Evolutionary conservation across 176 grass and related monocot genomes (phyloP).

Genomic region (Alopecurus myosuroides): DNA sequence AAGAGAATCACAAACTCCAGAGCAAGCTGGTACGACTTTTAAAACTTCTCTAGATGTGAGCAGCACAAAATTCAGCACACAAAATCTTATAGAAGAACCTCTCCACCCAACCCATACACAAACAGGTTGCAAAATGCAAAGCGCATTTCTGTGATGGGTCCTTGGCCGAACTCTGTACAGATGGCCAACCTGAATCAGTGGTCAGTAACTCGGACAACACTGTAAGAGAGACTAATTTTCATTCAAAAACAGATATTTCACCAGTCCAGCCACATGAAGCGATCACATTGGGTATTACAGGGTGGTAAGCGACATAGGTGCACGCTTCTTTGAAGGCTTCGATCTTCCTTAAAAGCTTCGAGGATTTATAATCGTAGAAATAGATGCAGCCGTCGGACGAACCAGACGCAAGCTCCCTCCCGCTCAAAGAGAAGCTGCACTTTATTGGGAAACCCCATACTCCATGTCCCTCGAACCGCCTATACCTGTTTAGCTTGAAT

Average conservation of each 20-base stretch:
- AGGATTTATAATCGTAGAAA: slow-evolving; percentile 62
- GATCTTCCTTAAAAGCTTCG: slow-evolving; percentile 44
- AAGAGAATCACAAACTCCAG: too few relatives aligned
- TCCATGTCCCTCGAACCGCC: slow-evolving; percentile 73
- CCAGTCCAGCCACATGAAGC: slow-evolving; percentile 86
- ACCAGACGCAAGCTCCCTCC: slow-evolving; percentile 66
- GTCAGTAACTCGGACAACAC: neutral
- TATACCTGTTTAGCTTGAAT: slow-evolving; percentile 78
- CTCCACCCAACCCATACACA: too few relatives aligned
- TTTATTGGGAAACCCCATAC: slow-evolving; percentile 87
- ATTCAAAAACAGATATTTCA: slow-evolving; percentile 72
- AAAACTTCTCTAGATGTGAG: too few relatives aligned
- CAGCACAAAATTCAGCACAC: too few relatives aligned
- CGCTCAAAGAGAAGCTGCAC: slow-evolving; percentile 63
- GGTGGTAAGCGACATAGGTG: slow-evolving; percentile 64
- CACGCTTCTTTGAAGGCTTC: slow-evolving; percentile 73
- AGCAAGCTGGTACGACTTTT: too few relatives aligned
- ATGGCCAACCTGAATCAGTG: neutral
- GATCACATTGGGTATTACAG: slow-evolving; percentile 58
- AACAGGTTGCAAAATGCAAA: too few relatives aligned
- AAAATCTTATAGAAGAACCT: too few relatives aligned
- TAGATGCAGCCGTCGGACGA: slow-evolving; percentile 83
- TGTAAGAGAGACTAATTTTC: neutral
- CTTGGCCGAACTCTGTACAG: neutral
- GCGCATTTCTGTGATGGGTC: neutral